Percentiles rank a stretch among this genome's conserved stretches.
These are phyloP conservation scores for Naumovozyma dairenensis DNA, from an alignment of 805 yeast genomes.

Conservation along the genomic window DNA sequence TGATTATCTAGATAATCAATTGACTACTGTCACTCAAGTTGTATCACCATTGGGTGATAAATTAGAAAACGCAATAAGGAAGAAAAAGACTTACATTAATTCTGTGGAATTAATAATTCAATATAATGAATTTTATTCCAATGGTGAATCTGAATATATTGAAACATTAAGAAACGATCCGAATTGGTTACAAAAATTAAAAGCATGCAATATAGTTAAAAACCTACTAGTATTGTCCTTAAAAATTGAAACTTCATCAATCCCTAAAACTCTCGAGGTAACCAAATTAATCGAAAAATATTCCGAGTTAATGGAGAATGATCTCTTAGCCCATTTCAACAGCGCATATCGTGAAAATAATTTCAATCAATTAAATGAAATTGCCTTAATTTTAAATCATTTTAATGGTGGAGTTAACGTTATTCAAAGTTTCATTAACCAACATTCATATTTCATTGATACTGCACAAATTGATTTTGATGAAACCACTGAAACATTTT, in stretches of 20 bases:
- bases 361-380: conserved; percentile 60
- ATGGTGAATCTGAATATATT: conserved; percentile 41
- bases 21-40: conserved; percentile 42
- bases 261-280: conserved; percentile 34
- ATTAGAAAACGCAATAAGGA: conserved; percentile 55
- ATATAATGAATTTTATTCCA: conserved; percentile 61
- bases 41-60: conserved; percentile 64
- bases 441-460: conserved; percentile 56
- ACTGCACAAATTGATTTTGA: conserved; percentile 25
- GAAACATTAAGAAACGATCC: conserved; percentile 43
- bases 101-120: conserved; percentile 66
- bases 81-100: conserved; percentile 62
- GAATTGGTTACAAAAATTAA: conserved; percentile 41
- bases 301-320: conserved; percentile 68
- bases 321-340: conserved; percentile 59
- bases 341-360: conserved; percentile 63
- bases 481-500: conserved; percentile 22
- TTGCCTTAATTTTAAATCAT: conserved; percentile 62
- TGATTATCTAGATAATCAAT: conserved; percentile 21
- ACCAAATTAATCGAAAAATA: conserved; percentile 47
- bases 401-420: conserved; percentile 82
- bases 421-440: conserved; percentile 70
- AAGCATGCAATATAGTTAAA: conserved; percentile 59
- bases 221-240: conserved; percentile 55
- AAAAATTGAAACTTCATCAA: conserved; percentile 48